Percentiles rank a stretch among this genome's conserved stretches.
These are phyloP conservation scores for Globisporangium nodosum DNA, from an alignment of 352 stramenopile genomes.

Conservation along the genomic window DNA sequence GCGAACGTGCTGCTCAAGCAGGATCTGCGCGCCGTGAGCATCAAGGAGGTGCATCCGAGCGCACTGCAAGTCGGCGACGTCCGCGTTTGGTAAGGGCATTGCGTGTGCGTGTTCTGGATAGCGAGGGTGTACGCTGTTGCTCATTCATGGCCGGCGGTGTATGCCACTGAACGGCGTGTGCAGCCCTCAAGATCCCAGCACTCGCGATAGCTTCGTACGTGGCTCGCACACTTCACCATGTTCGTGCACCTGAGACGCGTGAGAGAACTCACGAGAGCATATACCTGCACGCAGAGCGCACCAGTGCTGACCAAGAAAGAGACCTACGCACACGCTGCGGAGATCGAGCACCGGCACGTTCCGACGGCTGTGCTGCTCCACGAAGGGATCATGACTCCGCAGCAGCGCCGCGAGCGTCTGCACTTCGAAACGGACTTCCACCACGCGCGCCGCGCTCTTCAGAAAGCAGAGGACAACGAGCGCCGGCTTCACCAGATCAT, in stretches of 20 bases:
- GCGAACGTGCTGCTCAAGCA: conserved; percentile 29
- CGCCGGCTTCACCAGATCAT: conserved; percentile 68
- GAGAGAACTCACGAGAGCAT: background rate
- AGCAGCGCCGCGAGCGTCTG: conserved; percentile 61
- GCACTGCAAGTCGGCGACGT: conserved; percentile 11
- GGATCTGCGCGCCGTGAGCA: conserved; percentile 24
- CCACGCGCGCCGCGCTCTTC: conserved; percentile 39
- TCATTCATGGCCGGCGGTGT: background rate
- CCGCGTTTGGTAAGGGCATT: conserved; percentile 6
- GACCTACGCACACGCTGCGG: conserved; percentile 28
- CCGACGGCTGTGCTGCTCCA: conserved; percentile 46
- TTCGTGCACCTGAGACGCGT: background rate
- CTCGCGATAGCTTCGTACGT: conserved; percentile 9
- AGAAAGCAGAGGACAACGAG: conserved; percentile 55
- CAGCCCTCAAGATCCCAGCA: conserved; percentile 5
- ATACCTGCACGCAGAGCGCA: conserved; percentile 18
- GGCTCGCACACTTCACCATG: background rate
- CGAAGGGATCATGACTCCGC: conserved; percentile 70
- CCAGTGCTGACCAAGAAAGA: conserved; percentile 49
- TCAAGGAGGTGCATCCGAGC: conserved; percentile 19
- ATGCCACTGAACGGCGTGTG: background rate
- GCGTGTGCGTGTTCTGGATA: too few relatives aligned
- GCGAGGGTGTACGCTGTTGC: background rate
- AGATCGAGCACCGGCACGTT: conserved; percentile 41
- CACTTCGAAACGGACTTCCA: conserved; percentile 60